Evolutionary conservation across 2,329 filamentous ascomycete species (phyloP), one percentile per base, ranked within the genome.

Genomic region (Corynespora cassiicola): DNA sequence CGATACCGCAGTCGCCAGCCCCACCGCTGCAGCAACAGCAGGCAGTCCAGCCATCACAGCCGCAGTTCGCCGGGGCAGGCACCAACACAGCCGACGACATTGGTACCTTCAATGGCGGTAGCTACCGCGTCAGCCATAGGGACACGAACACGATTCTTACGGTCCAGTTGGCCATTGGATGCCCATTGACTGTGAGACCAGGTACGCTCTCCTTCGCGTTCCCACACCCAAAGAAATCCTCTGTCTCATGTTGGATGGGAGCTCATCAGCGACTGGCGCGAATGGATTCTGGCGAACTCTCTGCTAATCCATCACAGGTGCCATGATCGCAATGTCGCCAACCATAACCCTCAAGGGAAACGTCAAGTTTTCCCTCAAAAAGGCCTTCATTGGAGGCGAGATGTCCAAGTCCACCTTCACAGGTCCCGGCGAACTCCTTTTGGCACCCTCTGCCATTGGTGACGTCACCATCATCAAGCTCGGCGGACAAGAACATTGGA

Each of bases 21-120:
- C 50, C 58, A 37, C 63, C 60, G 39, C 64, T 59, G n/a, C 51
- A 54, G 22, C 50, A 57, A 31, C 66, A 68, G 27, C 57, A 58
- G 45, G 52, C 48, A 47, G 45, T 33, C 6, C 62, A 43, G 58
- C 64, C 51, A 18, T 77, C 2, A 3, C 63, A 67, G 22, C 72
- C 71, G 3, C 79, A 86, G 40, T 90, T 92, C 49, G 66, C 76
- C 5, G 88, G 87, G 19, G 82, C 71, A 20, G 74, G 80, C 0
- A 70, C 71, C 22, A 76, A 85, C 1, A 78, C 80, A 1, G 75
- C 82, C 19, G 94, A 97, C 66, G 91, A 96, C 54, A 82, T 95
- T 2, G 94, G 94, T n/a, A 94, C 87, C 0, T 99, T 97, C 75
- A 97, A 97, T 64, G 94, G 94, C 11, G 94, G 94, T 9, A 92